These are phyloP conservation scores for Fusarium multiceps DNA, from an alignment of 2,329 filamentous ascomycete species.

Conservation along the genomic window DNA sequence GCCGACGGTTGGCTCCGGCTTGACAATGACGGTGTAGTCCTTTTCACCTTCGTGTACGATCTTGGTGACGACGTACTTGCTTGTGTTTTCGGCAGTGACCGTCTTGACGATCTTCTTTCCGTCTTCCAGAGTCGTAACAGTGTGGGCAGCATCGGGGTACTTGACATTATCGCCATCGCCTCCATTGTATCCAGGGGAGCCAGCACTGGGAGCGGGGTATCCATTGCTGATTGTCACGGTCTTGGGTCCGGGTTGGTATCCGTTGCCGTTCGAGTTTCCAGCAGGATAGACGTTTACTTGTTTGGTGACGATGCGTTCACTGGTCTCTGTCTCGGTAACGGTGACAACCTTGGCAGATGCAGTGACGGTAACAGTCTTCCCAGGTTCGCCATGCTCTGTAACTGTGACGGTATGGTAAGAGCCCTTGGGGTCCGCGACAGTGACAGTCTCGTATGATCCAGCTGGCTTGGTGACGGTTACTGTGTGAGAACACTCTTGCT, in stretches of 20 bases:
- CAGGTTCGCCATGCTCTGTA: slow-evolving; percentile 21
- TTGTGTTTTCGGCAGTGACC: slow-evolving; percentile 29
- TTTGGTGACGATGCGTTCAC: slow-evolving; percentile 40
- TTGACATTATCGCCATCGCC: not conserved
- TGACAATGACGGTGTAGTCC: slow-evolving; percentile 40
- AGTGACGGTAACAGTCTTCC: slow-evolving; percentile 43
- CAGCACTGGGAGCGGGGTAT: slow-evolving; percentile 21
- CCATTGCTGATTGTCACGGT: slow-evolving; percentile 29
- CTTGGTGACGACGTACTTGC: slow-evolving; percentile 36
- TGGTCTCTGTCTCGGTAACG: slow-evolving; percentile 36
- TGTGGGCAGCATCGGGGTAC: slow-evolving; percentile 10
- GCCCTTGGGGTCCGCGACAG: slow-evolving; percentile 25
- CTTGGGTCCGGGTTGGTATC: slow-evolving; percentile 21
- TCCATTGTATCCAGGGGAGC: slow-evolving; percentile 19
- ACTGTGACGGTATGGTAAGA: slow-evolving; percentile 35
- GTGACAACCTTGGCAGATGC: slow-evolving; percentile 41
- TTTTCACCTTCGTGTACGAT: slow-evolving; percentile 40
- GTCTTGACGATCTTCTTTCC: slow-evolving; percentile 31
- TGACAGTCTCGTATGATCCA: slow-evolving; percentile 29
- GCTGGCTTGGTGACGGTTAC: slow-evolving; percentile 46
- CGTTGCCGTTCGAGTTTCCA: slow-evolving; percentile 9
- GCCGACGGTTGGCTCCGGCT: slow-evolving; percentile 28
- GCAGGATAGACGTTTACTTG: slow-evolving; percentile 32
- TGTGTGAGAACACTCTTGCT: slow-evolving; percentile 29
- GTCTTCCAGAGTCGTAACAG: slow-evolving; percentile 33